Conservation (phyloP, 2,329 filamentous ascomycete genomes). For the Cytospora leucostoma region DNA sequence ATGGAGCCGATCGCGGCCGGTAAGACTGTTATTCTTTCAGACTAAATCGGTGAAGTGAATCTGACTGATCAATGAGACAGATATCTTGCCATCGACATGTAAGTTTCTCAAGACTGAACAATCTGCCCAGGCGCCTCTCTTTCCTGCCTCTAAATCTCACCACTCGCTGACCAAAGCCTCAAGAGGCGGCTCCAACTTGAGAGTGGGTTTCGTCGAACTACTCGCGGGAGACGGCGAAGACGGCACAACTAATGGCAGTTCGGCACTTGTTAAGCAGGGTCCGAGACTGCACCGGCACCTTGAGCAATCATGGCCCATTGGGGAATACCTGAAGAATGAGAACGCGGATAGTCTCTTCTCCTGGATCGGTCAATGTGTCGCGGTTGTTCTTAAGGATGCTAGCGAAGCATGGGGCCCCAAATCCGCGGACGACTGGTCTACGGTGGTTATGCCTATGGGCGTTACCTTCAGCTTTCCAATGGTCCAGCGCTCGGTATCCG, state of each 20-base stretch:
- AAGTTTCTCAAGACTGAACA: constrained; percentile 41
- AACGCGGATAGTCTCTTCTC: constrained; percentile 73
- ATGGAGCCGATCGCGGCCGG: constrained; percentile 47
- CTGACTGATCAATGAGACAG: constrained; percentile 39
- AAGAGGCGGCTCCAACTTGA: constrained; percentile 68
- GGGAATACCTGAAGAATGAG: constrained; percentile 70
- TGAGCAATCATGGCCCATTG: constrained; percentile 74
- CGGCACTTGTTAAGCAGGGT: background rate
- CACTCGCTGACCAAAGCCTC: constrained; percentile 29
- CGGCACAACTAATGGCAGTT: background rate
- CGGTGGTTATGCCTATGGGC: constrained; percentile 67
- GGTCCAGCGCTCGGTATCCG: constrained; percentile 62
- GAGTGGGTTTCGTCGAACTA: constrained; percentile 68
- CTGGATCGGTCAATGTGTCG: constrained; percentile 81
- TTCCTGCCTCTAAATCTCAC: too few relatives aligned
- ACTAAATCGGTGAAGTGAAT: background rate
- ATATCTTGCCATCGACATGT: constrained; percentile 68
- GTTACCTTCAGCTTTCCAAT: constrained; percentile 74
- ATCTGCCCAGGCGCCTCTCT: constrained; percentile 12
- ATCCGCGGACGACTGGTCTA: constrained; percentile 51
- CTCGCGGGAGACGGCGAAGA: constrained; percentile 39
- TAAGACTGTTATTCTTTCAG: constrained; percentile 34
- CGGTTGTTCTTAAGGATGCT: constrained; percentile 66
- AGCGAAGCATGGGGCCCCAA: constrained; percentile 46
- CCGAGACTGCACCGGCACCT: constrained; percentile 55